Conservation (phyloP, 148 eudicot species). For the Arbutus unedo region DNA sequence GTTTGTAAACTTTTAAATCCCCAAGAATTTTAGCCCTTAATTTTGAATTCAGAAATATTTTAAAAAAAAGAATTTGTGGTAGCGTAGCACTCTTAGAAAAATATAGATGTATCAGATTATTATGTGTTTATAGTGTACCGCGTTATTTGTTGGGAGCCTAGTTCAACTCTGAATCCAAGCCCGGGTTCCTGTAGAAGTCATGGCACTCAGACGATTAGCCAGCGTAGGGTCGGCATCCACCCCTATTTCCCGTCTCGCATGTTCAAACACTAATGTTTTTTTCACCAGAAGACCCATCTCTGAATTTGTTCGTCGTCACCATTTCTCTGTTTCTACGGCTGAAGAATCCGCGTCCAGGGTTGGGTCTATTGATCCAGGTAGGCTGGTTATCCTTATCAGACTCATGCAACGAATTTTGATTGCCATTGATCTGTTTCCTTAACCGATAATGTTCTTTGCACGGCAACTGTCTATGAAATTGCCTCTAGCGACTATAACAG, state of each 20-base stretch:
- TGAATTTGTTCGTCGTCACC: not conserved
- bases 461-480: conserved; percentile 9
- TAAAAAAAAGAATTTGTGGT: too few relatives aligned
- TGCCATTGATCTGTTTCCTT: not conserved
- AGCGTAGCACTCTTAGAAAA: too few relatives aligned
- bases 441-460: not conserved
- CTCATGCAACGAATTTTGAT: not conserved
- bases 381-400: not conserved
- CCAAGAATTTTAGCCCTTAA: too few relatives aligned
- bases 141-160: not conserved
- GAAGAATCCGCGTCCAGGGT: not conserved
- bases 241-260: not conserved
- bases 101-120: too few relatives aligned
- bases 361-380: not conserved
- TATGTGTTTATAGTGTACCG: not conserved
- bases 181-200: not conserved
- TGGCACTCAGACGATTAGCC: conserved; percentile 15
- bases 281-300: not conserved
- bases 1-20: too few relatives aligned
- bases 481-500: not conserved
- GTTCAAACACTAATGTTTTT: not conserved
- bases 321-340: conserved; percentile 5
- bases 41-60: too few relatives aligned
- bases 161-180: not conserved
- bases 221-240: not conserved